Evolutionary conservation across 257 asterid species (phyloP).

Genomic region (Salvia hispanica): DNA sequence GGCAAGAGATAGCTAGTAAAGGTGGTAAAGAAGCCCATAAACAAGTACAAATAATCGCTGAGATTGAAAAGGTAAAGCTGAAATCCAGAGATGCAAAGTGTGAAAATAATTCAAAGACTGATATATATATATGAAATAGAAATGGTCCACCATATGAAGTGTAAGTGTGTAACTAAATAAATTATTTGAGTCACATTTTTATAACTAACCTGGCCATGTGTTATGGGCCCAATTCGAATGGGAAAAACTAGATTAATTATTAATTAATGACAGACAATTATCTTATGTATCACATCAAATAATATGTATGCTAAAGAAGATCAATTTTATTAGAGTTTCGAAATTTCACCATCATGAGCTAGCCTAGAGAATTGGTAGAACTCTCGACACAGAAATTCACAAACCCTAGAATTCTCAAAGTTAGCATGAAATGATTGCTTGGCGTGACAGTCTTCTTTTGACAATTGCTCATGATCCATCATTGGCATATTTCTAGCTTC

Average conservation of each 20-base stretch:
- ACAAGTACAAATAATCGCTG: constrained; percentile 28
- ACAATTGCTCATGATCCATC: constrained; percentile 25
- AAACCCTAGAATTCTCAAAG: constrained; percentile 32
- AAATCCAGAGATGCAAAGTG: constrained; percentile 39
- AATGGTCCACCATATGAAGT: constrained; percentile 29
- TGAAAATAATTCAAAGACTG: constrained; percentile 12
- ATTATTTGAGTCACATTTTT: constrained; percentile 27
- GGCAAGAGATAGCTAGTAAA: constrained; percentile 23
- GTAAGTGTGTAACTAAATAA: neutral
- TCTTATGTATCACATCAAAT: neutral
- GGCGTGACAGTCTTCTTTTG: constrained; percentile 39
- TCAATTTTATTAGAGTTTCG: neutral
- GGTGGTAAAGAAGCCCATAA: constrained; percentile 30
- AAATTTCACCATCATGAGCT: neutral
- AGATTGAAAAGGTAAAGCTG: constrained; percentile 30
- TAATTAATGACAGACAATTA: constrained; percentile 10
- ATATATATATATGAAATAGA: neutral
- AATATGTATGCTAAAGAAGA: neutral
- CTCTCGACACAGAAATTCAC: constrained; percentile 17
- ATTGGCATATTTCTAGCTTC: constrained; percentile 6
- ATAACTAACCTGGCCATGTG: constrained; percentile 27
- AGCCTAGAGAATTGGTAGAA: constrained; percentile 10
- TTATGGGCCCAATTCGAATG: constrained; percentile 26
- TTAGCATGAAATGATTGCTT: constrained; percentile 37
- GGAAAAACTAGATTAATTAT: constrained; percentile 4